Conservation (phyloP, 352 stramenopile genomes). For the Pythium phragmitis region DNA sequence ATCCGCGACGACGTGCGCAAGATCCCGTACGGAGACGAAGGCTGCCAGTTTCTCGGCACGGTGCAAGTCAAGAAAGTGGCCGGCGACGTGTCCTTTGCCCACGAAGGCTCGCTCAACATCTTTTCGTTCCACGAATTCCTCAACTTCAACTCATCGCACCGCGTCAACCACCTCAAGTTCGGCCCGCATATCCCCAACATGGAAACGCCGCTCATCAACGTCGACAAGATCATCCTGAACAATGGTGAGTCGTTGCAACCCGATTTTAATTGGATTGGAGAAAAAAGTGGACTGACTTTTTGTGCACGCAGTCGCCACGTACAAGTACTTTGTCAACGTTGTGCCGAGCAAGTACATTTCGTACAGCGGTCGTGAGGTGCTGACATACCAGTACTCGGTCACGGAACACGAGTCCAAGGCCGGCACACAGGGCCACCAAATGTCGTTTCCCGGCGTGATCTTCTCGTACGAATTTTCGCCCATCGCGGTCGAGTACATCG, state of each 20-base stretch:
- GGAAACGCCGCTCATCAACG: slow-evolving; percentile 83
- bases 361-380: slow-evolving; percentile 60
- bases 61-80: slow-evolving; percentile 82
- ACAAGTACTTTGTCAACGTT: slow-evolving; percentile 89
- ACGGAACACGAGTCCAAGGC: slow-evolving; percentile 69
- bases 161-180: slow-evolving; percentile 77
- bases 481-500: slow-evolving; percentile 87
- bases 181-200: slow-evolving; percentile 80
- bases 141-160: slow-evolving; percentile 88
- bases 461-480: slow-evolving; percentile 90
- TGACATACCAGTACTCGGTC: slow-evolving; percentile 88
- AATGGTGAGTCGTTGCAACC: slow-evolving; percentile 45
- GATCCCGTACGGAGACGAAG: slow-evolving; percentile 57
- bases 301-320: slow-evolving; percentile 63
- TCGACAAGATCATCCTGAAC: slow-evolving; percentile 78
- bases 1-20: slow-evolving; percentile 64
- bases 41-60: slow-evolving; percentile 69
- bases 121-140: slow-evolving; percentile 88
- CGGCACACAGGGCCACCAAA: slow-evolving; percentile 38
- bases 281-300: background rate
- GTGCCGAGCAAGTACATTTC: slow-evolving; percentile 86
- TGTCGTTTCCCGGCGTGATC: slow-evolving; percentile 82
- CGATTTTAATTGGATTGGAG: slow-evolving; percentile 1
- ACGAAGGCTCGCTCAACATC: slow-evolving; percentile 82
- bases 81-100: slow-evolving; percentile 83